Evolutionary conservation across 208 protist species (phyloP).

Genomic region (Jaenimonas drosophilae): DNA sequence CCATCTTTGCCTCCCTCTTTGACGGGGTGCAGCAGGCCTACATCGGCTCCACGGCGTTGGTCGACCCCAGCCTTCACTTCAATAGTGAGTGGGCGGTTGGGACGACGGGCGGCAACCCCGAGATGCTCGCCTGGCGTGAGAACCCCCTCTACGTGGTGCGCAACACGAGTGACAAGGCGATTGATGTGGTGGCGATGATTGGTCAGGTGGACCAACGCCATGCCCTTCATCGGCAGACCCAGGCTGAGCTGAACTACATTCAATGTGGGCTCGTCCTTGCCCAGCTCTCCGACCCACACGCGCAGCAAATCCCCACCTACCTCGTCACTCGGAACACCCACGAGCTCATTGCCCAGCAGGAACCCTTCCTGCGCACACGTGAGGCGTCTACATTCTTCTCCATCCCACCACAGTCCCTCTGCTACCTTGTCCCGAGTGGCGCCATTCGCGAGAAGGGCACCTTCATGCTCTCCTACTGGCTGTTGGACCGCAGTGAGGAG

Average conservation of each 20-base stretch:
- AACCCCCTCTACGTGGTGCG: conserved; percentile 42
- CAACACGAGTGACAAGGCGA: conserved; percentile 32
- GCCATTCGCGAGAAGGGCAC: conserved; percentile 64
- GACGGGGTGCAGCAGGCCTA: conserved; percentile 32
- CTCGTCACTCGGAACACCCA: conserved; percentile 79
- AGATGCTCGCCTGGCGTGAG: conserved; percentile 42
- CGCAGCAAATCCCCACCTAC: conserved; percentile 45
- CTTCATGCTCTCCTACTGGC: conserved; percentile 82
- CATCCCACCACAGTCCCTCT: conserved; percentile 51
- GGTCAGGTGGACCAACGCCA: conserved; percentile 72
- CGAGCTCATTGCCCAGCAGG: conserved; percentile 39
- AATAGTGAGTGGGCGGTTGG: conserved; percentile 41
- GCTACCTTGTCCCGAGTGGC: conserved; percentile 62
- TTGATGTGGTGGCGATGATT: conserved; percentile 67
- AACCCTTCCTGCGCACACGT: conserved; percentile 44
- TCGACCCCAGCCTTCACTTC: conserved; percentile 29
- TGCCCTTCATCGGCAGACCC: conserved; percentile 43
- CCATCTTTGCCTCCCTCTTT: conserved; percentile 39
- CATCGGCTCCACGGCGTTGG: conserved; percentile 13
- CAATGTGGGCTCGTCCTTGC: conserved; percentile 48
- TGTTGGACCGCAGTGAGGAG: conserved; percentile 14
- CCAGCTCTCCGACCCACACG: conserved; percentile 22
- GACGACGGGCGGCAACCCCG: conserved; percentile 36
- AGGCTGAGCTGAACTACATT: conserved; percentile 62
- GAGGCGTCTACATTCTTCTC: conserved; percentile 61